phyloP scores from a whole-genome alignment of 495 filamentous ascomycete genomes.

The Daldinia grandis region DNA sequence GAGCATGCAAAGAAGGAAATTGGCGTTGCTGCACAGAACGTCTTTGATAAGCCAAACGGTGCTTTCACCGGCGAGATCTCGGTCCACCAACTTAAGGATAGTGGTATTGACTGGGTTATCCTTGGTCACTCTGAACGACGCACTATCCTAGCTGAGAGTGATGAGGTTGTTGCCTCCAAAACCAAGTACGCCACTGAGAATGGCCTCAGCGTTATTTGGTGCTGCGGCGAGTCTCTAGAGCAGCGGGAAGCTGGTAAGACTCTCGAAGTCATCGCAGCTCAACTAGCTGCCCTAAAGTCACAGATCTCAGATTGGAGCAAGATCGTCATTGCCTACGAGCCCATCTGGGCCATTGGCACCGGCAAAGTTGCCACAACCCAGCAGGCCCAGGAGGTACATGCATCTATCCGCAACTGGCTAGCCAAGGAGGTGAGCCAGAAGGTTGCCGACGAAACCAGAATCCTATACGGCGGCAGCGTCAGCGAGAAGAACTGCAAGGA shows the following conservation, averaged over 20 bases:
- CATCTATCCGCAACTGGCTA: slow-evolving; percentile 90
- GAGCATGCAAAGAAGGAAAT: slow-evolving; percentile 71
- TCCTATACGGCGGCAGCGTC: slow-evolving; percentile 96
- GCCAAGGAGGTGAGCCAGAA: slow-evolving; percentile 72
- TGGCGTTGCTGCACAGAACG: slow-evolving; percentile 91
- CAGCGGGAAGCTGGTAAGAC: slow-evolving; percentile 89
- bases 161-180: slow-evolving; percentile 90
- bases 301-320: slow-evolving; percentile 86
- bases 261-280: slow-evolving; percentile 85
- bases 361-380: slow-evolving; percentile 94
- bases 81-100: slow-evolving; percentile 87
- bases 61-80: slow-evolving; percentile 98
- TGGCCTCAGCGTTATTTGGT: slow-evolving; percentile 90
- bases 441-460: slow-evolving; percentile 79
- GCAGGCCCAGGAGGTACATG: slow-evolving; percentile 96
- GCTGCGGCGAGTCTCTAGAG: slow-evolving; percentile 93
- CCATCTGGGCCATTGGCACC: slow-evolving; percentile 99
- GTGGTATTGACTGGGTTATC: slow-evolving; percentile 85
- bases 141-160: slow-evolving; percentile 82
- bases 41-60: slow-evolving; percentile 95
- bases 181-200: slow-evolving; percentile 88
- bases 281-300: slow-evolving; percentile 72
- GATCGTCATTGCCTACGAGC: slow-evolving; percentile 97
- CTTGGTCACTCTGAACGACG: slow-evolving; percentile 94
- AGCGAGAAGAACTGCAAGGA: slow-evolving; percentile 98